Evolutionary conservation across 2,329 filamentous ascomycete genomes (phyloP).

Genomic region (Peltaster fructicola): DNA sequence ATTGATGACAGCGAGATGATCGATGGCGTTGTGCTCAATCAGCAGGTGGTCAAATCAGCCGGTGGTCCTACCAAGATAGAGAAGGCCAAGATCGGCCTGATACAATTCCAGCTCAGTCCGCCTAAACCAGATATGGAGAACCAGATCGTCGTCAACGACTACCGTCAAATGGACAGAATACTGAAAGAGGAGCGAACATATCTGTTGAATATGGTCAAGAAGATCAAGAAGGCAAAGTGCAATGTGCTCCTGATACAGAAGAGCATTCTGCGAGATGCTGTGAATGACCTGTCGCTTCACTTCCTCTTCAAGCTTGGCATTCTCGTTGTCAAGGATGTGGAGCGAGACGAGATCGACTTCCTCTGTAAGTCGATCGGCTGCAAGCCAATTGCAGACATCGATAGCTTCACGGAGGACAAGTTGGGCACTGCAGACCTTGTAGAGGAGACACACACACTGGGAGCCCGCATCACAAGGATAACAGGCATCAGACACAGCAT

Average conservation of each 20-base stretch:
- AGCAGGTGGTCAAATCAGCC: constrained; percentile 83
- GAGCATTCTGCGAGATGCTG: constrained; percentile 89
- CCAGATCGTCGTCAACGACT: constrained; percentile 97
- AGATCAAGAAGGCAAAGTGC: constrained; percentile 99
- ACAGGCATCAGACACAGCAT: constrained; percentile 65
- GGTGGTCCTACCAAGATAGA: constrained; percentile 85
- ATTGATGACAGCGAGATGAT: constrained; percentile 98
- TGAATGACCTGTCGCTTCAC: constrained; percentile 93
- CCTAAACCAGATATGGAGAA: constrained; percentile 99
- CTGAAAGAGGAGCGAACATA: constrained; percentile 98
- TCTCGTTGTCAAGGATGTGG: constrained; percentile 89
- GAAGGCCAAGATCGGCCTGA: constrained; percentile 90
- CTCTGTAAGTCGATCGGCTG: constrained; percentile 98
- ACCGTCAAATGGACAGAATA: constrained; percentile 99
- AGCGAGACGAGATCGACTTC: constrained; percentile 97
- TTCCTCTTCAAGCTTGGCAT: constrained; percentile 97
- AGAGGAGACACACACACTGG: constrained; percentile 75
- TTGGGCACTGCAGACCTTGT: constrained; percentile 83
- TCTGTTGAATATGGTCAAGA: constrained; percentile 96
- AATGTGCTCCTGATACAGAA: constrained; percentile 98
- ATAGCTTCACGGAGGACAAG: constrained; percentile 98
- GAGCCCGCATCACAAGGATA: constrained; percentile 85
- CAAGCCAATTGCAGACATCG: constrained; percentile 96
- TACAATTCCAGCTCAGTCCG: constrained; percentile 96
- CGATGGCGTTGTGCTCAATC: constrained; percentile 81